Evolutionary conservation across 2,329 filamentous ascomycete species (phyloP), one percentile per base, ranked within the genome.

Genomic region (Nigrospora sphaerica): DNA sequence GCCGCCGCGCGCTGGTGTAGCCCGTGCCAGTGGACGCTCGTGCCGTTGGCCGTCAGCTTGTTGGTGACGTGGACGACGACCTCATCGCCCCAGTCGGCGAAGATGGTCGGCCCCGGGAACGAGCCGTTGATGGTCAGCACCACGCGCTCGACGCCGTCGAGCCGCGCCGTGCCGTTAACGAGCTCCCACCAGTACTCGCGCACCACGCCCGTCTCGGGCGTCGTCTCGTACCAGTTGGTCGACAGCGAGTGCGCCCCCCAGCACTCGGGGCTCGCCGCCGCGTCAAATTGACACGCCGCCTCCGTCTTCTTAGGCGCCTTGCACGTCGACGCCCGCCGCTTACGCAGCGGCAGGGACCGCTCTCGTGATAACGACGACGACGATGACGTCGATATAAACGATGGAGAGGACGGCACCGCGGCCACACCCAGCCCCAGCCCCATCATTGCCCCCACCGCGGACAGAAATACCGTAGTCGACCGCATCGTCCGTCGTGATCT

Each of bases 101-200:
- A 73, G 46, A 90, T 79, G 13, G 74, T 69, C 1, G 85, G 86
- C 0, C 83, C 86, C 1, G 85, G 85, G 50, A 78, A 83, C 38
- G 78, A 73, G 10, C 77, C 78, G 58, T 86, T 85, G 58, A 86
- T 68, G 28, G 86, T 69, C 49, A 90, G 73, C 4, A 71, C 72
- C 4, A 65, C 54, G 14, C 42, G 44, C 44, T 59, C 23, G 4
- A 28, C 54, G 12, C 68, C 66, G 58, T 69, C 67, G 6, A 62
- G 62, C 2, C 52, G 53, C 32, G 54, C 50, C 40, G 50, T 59
- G 31, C 53, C 57, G n/a, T 57, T 51, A 6, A 45, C 42, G n/a
- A 61, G 45, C 12, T 49, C 51, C 14, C 55, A 54, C 41, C 52
- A 52, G 45, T 58, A 62, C 39, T 70, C 68, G 12, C 65, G 54